Base-by-base conservation (phyloP, 2,329 filamentous ascomycete genomes). In the Rutstroemia sp. region DNA sequence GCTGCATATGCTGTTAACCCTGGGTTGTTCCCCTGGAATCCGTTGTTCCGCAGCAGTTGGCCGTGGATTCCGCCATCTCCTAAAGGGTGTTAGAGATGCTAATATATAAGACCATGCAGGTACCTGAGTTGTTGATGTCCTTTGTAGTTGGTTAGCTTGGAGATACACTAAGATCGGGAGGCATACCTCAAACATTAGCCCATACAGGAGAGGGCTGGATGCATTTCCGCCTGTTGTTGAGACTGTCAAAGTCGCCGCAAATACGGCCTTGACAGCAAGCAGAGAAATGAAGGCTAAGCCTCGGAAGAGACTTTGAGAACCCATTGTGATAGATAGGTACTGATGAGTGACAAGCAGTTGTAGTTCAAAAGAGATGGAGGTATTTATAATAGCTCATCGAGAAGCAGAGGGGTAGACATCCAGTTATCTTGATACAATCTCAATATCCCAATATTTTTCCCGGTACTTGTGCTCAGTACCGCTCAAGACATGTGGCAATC, bases 61-160 rank as follows among this genome's bases (percentile, higher is more conserved):
- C 82, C 85, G 65, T 89, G 88, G 61, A 89, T 80, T 9, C 86
- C 86, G 19, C 86, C 86, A 64, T 89, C 86, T 21, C 58, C 58
- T 57, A 12, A 16, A 4, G 84, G 21, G 5, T 51, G 12, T 56
- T 51, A 56, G 46, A 30, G 23, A 12, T 23, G 8, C 6, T 27
- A 16, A 19, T 9, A 7, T n/a, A n/a, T 7, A 17, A 16, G 21
- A 10, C 17, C 7, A 48, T 17, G 14, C 17, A n/a, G 14, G 16
- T 44, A 45, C 38, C 53, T 16, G 53, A 56, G 17, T 56, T 38
- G 44, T 56, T 56, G 5, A 56, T 56, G 19, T 56, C 53, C 47
- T 56, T 19, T 12, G 25, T n/a, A 9, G 12, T 36, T n/a, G 36
- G 16, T 38, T 25, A 17, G 16, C 14, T 23, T 34, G 44, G 17